Base-by-base conservation (phyloP, 345 rosid species). In the Sisymbrium irio region DNA sequence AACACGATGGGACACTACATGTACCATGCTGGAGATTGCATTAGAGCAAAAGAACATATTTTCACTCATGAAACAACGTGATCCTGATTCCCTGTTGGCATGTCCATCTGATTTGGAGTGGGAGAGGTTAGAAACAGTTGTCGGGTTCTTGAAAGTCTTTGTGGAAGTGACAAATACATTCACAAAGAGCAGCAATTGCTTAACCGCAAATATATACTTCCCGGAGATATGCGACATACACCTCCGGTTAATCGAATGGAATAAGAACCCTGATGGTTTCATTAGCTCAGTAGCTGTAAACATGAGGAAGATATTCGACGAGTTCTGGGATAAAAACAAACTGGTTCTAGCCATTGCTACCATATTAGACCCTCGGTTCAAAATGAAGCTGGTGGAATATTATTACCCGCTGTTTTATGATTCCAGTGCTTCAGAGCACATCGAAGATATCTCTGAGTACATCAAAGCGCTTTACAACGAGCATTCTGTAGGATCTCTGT, bases 321-420 rank as follows among this genome's bases (percentile, higher is more conserved):
- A 84, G 51, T 92, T 84, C 56, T 92, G 92, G 93, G 88, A 85
- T 30, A 91, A 82, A 65, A 87, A 94, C 78, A 77, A 81, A 76
- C 69, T 88, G 73, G 82, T 85, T 59, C 76, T 89, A 61, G 96
- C 93, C 50, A 83, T 89, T 39, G 89, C 96, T 3, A 85, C 89
- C 36, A 85, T 89, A 82, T 72, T 91, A 77, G 97, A 91, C 78
- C 96, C 97, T 18, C 82, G 93, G 15, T 91, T 84, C 80, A 91
- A 91, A 77, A 82, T 91, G 91, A 91, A 85, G 85, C 71, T 91
- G 68, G 84, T 87, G 41, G 93, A 89, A 57, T 89, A 89, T 69
- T 91, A 91, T 71, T 89, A 87, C 57, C 87, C 89, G 2, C 85
- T 79, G 63, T 72, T 91, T 20, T 91, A 86, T 49, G 90, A 84